Percentiles rank a stretch among this genome's conserved stretches.
Evolutionary conservation across 2,329 filamentous ascomycete species (phyloP).

Genomic region (Pseudocercospora macadamiae): DNA sequence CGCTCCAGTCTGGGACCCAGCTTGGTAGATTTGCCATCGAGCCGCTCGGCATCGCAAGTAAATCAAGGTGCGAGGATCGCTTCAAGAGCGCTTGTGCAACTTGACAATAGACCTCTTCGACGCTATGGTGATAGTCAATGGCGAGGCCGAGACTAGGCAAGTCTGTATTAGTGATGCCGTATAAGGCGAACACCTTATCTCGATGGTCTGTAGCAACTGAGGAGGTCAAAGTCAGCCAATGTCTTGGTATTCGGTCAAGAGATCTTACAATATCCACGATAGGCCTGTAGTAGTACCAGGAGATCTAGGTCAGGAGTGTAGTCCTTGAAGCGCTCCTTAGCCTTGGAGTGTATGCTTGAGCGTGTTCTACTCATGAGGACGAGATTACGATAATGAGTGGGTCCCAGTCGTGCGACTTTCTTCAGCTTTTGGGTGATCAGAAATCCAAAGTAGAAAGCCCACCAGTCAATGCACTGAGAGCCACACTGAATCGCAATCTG

Average conservation of each 20-base stretch:
- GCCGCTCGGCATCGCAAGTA: not conserved
- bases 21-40: not conserved
- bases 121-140: not conserved
- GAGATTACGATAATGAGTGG: slow-evolving; percentile 11
- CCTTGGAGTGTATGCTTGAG: slow-evolving; percentile 1
- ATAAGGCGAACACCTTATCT: slow-evolving; percentile 15
- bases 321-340: slow-evolving; percentile 1
- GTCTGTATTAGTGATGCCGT: slow-evolving; percentile 5
- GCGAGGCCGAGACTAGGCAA: not conserved
- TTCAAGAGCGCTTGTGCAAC: not conserved
- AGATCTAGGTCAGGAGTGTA: not conserved
- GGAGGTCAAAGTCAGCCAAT: not conserved
- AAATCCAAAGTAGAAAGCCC: slow-evolving; percentile 11
- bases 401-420: not conserved
- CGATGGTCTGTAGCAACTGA: slow-evolving; percentile 10
- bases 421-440: slow-evolving; percentile 12
- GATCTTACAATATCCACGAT: slow-evolving; percentile 5
- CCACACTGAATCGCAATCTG: slow-evolving; percentile 5
- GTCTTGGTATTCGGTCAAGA: not conserved
- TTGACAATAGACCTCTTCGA: not conserved
- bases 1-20: slow-evolving; percentile 15
- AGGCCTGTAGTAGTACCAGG: not conserved
- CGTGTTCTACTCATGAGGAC: slow-evolving; percentile 7
- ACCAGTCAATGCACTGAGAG: slow-evolving; percentile 11
- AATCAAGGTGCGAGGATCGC: not conserved